Evolutionary conservation across 176 grass and related monocot species (phyloP).

Genomic region (Triticum urartu): DNA sequence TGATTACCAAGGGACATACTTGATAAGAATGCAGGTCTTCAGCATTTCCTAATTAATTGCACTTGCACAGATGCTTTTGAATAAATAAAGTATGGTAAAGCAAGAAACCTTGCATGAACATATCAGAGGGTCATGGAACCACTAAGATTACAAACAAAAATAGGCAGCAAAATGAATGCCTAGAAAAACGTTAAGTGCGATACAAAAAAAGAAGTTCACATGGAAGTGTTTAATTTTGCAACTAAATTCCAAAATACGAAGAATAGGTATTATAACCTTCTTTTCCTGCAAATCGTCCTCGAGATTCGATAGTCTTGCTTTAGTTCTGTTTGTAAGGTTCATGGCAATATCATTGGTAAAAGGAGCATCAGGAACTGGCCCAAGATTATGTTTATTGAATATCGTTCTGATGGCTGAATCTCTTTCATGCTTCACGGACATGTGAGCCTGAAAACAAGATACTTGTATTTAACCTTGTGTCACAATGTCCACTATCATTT

Average conservation of each 20-base stretch:
- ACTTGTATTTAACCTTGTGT: conserved; percentile 15
- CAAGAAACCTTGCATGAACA: not conserved
- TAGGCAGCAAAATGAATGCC: not conserved
- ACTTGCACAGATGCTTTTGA: conserved; percentile 5
- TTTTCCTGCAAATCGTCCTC: conserved; percentile 83
- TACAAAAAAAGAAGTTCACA: conserved; percentile 21
- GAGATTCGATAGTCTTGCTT: conserved; percentile 61
- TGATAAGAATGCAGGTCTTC: conserved; percentile 13
- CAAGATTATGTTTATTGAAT: conserved; percentile 77
- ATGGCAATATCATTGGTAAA: conserved; percentile 67
- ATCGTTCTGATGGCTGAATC: conserved; percentile 71
- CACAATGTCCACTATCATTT: not conserved
- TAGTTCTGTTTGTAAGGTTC: conserved; percentile 67
- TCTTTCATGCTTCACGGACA: conserved; percentile 49
- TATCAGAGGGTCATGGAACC: not conserved
- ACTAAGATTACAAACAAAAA: conserved; percentile 32
- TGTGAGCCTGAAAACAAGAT: conserved; percentile 79
- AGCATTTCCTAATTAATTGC: not conserved
- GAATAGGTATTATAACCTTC: conserved; percentile 53
- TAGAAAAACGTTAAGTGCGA: not conserved
- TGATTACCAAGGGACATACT: conserved; percentile 1
- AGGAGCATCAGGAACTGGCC: conserved; percentile 61
- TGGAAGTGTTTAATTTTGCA: not conserved
- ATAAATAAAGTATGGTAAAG: conserved; percentile 6
- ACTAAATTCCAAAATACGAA: conserved; percentile 25